These are phyloP conservation scores for Ophiocordyceps camponoti-leonardi DNA, from an alignment of 2,329 filamentous ascomycete genomes.

Conservation along the genomic window DNA sequence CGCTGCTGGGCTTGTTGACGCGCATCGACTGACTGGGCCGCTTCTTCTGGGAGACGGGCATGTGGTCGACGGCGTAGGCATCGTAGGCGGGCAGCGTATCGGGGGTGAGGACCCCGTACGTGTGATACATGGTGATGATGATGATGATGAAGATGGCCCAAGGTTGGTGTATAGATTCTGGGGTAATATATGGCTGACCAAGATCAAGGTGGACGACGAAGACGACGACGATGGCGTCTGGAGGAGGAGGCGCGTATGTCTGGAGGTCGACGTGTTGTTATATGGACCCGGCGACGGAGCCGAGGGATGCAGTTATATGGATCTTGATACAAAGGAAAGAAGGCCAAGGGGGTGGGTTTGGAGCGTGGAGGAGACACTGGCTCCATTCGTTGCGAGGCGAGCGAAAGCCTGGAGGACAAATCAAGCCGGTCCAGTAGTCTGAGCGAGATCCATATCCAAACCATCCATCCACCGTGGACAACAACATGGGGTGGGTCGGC, in stretches of 20 bases:
- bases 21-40: conserved; percentile 36
- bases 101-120: conserved; percentile 9
- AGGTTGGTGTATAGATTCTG: too few species aligned
- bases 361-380: conserved; percentile 16
- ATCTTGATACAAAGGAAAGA: conserved; percentile 8
- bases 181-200: too few species aligned
- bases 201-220: too few species aligned
- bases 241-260: not conserved
- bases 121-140: conserved; percentile 13
- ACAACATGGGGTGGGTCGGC: conserved; percentile 19
- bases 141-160: too few species aligned
- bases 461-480: conserved; percentile 18
- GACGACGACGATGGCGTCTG: not conserved
- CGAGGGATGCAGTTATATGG: conserved; percentile 10
- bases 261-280: not conserved
- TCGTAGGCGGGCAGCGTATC: conserved; percentile 16
- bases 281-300: not conserved
- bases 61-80: conserved; percentile 29
- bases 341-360: conserved; percentile 7
- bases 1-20: conserved; percentile 47
- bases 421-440: conserved; percentile 13
- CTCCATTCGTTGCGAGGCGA: conserved; percentile 10
- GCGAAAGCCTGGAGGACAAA: conserved; percentile 19
- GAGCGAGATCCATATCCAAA: conserved; percentile 11
- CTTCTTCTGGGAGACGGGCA: conserved; percentile 26